Evolutionary conservation across 768 basidiomycete species (phyloP), one percentile per base, ranked within the genome.

Genomic region (Hericium coralloides): DNA sequence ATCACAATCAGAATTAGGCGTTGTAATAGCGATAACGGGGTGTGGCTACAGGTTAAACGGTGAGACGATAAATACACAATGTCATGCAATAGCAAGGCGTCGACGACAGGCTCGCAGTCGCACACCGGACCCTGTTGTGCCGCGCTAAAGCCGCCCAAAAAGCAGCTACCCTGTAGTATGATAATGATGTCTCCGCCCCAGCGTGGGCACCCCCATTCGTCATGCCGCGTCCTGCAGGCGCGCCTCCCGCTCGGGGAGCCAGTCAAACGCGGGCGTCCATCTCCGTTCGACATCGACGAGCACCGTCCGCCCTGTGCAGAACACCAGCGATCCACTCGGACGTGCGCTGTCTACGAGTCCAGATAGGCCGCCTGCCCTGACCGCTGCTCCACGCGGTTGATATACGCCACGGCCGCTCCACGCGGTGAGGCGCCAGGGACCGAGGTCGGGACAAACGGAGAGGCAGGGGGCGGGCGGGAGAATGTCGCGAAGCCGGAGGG

Each of bases 391-490:
- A n/a, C 43, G 20, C 9, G 43, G 9, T 45, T 45, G 43, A 45
- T 20, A 20, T 45, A 15, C 10, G 43, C 9, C 43, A 18, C 43
- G 18, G 43, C n/a, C 15, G 17, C 43, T 45, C 43, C n/a, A 20
- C n/a, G 43, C 43, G 43, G 12, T 17, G 12, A 31, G 31, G 31
- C 10, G 31, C 31, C 31, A 31, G 43, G 20, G 18, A n/a, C 15
- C 20, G 43, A 9, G n/a, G 20, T 45, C 12, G 43, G 18, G 43
- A 45, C n/a, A 18, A 45, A 2, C 43, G 20, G 43, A n/a, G 12
- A 23, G 49, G 26, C 18, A 23, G 68, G 67, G 10, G 68, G 68
- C 12, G 68, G 68, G 38, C 67, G 64, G 41, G 67, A 68, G 60
- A 69, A 69, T 26, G 60, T 67, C 36, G 63, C 56, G 23, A 63